Evolutionary conservation across 306 rosid genomes (phyloP).

Genomic region (Cicer pinnatifidum): DNA sequence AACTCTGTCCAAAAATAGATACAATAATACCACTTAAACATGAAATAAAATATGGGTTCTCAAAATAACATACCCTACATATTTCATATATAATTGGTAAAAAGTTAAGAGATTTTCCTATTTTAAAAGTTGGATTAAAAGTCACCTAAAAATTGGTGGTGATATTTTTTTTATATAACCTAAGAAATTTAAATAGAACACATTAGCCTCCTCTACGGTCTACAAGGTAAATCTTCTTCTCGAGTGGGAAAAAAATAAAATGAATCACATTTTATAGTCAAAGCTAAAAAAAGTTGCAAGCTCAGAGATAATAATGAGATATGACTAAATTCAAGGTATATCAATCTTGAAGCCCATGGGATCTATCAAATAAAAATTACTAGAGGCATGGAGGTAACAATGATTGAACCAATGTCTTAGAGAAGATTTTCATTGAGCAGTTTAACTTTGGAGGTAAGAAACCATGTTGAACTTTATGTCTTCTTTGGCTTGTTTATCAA

Average conservation of each 20-base stretch:
- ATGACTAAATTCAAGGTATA: constrained; percentile 6
- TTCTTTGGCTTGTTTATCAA: constrained; percentile 86
- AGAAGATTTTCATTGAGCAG: constrained; percentile 18
- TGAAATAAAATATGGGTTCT: background rate
- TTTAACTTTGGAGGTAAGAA: constrained; percentile 55
- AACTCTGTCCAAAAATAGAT: background rate
- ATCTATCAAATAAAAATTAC: constrained; percentile 21
- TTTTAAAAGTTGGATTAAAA: background rate
- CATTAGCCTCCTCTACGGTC: background rate
- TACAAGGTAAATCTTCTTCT: background rate
- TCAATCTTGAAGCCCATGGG: constrained; percentile 15
- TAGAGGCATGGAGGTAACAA: constrained; percentile 26
- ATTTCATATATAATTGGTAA: background rate
- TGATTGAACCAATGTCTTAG: constrained; percentile 8
- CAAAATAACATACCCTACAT: constrained; percentile 11
- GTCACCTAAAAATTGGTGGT: background rate
- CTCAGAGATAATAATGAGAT: constrained; percentile 4
- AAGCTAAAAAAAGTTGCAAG: background rate
- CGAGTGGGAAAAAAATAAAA: background rate
- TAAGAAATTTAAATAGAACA: background rate
- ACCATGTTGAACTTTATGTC: constrained; percentile 68
- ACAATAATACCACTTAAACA: background rate
- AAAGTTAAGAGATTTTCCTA: background rate
- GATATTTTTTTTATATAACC: too few relatives aligned
- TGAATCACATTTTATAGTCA: background rate